These are phyloP conservation scores for Laetiporus sulphureus DNA, from an alignment of 1,284 basidiomycete species.

Conservation along the genomic window DNA sequence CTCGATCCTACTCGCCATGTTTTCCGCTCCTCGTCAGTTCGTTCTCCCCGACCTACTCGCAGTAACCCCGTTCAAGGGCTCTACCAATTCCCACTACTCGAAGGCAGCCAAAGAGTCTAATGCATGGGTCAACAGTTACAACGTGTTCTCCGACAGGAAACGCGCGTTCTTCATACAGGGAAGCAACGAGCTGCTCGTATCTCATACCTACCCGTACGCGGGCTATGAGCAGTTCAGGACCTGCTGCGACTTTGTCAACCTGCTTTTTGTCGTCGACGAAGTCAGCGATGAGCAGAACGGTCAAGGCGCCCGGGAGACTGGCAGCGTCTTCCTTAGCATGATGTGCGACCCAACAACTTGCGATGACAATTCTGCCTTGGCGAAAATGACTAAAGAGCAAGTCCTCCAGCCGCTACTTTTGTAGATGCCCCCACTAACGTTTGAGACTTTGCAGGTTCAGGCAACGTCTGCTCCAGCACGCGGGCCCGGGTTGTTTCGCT, in stretches of 20 bases:
- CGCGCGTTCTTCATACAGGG: conserved; percentile 55
- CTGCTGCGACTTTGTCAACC: conserved; percentile 59
- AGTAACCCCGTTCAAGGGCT: conserved; percentile 38
- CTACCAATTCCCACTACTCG: conserved; percentile 48
- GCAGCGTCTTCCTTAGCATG: conserved; percentile 38
- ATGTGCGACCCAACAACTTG: conserved; percentile 28
- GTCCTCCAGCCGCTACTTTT: conserved; percentile 4
- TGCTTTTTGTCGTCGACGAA: conserved; percentile 67
- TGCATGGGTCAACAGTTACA: conserved; percentile 57
- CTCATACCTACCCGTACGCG: conserved; percentile 55
- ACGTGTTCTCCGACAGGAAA: conserved; percentile 54
- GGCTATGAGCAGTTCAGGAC: conserved; percentile 54
- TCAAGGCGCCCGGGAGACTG: conserved; percentile 45
- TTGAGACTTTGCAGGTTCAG: conserved; percentile 36
- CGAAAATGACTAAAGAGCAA: conserved; percentile 30
- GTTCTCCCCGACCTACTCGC: conserved; percentile 50
- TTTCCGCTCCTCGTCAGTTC: conserved; percentile 25
- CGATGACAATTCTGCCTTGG: conserved; percentile 28
- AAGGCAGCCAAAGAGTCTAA: conserved; percentile 49
- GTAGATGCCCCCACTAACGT: conserved; percentile 3
- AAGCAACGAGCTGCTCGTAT: conserved; percentile 57
- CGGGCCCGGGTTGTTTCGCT: conserved; percentile 36
- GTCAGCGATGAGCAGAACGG: conserved; percentile 60
- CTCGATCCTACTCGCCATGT: conserved; percentile 8
- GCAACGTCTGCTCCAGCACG: conserved; percentile 36